Evolutionary conservation across 345 rosid species (phyloP), one percentile per base, ranked within the genome.

Genomic region (Eucalyptus cloeziana): DNA sequence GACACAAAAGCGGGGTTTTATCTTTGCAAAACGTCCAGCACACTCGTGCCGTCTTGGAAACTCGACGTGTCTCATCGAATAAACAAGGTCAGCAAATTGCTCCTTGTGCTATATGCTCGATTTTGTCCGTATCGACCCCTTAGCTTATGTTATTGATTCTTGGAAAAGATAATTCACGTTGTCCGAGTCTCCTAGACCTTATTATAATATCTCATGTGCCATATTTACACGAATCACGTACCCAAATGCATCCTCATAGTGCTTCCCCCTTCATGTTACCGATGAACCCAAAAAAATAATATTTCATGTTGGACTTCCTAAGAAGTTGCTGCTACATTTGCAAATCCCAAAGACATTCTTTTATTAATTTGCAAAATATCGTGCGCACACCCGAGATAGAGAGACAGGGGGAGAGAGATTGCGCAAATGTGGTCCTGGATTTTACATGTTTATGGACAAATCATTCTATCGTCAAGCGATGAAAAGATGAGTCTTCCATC

Each of bases 31-130:
- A 40, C 83, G 83, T 50, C 83, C 47, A 27, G 24, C 89, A 86
- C 93, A 86, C 93, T 93, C 92, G 94, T 94, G 95, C 90, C 89
- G 91, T 91, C 95, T 94, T 90, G 95, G 91, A 91, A 93, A 81
- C 88, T 89, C 87, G 90, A 88, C 83, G 40, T 76, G 83, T 76
- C 40, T 76, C 83, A 10, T 76, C 47, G 83, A 76, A 76, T 22
- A 37, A 76, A 76, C 83, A 76, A 76, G 22, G 83, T 76, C 83
- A 21, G 83, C 83, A 76, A 37, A 76, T 10, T 76, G 83, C 83
- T 76, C 83, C 87, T 86, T 54, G 64, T 86, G 85, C 90, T 86
- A 56, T 15, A 71, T 86, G 64, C 86, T 88, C 31, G 56, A 44
- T 88, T 71, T 62, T 86, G 50, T 80, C 62, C 69, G 51, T 44